Percentiles rank a stretch among this genome's conserved stretches.
Conservation (phyloP, 2,329 filamentous ascomycete species). For the Scytalidium lignicola region DNA sequence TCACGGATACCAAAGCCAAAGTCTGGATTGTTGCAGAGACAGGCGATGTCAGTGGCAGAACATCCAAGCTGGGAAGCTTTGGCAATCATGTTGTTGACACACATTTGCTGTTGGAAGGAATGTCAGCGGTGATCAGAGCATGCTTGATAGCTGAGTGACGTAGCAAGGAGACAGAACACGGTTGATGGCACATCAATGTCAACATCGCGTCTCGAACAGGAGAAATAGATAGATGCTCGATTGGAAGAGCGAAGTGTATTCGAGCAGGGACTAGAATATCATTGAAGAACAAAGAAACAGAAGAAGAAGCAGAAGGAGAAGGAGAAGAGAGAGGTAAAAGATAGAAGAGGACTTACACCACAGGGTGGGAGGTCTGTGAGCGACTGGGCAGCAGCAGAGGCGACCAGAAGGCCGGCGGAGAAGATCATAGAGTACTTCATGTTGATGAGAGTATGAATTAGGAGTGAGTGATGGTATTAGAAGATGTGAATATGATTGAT, state of each 20-base stretch:
- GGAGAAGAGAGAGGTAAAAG: not conserved
- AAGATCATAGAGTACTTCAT: conserved; percentile 25
- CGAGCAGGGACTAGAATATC: too few species aligned
- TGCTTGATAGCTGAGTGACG: not conserved
- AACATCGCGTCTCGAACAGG: too few species aligned
- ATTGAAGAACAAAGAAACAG: not conserved
- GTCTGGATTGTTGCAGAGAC: conserved; percentile 38
- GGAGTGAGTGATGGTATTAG: not conserved
- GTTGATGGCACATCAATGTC: too few species aligned
- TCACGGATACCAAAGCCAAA: conserved; percentile 43
- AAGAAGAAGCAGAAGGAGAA: not conserved
- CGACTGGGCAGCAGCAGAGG: conserved; percentile 19
- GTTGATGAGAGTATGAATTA: conserved; percentile 10
- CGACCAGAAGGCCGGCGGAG: conserved; percentile 20
- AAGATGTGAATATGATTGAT: not conserved
- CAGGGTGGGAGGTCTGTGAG: conserved; percentile 21
- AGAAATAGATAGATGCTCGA: not conserved
- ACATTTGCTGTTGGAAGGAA: conserved; percentile 25
- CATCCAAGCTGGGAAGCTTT: conserved; percentile 37
- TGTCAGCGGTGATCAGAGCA: conserved; percentile 16
- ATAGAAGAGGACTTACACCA: conserved; percentile 26
- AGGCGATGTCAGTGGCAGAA: conserved; percentile 28
- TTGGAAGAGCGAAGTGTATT: too few species aligned
- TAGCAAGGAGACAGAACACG: too few species aligned
- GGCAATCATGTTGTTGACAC: conserved; percentile 40